phyloP scores from a whole-genome alignment of 345 rosid genomes.

The Dipteronia dyeriana region DNA sequence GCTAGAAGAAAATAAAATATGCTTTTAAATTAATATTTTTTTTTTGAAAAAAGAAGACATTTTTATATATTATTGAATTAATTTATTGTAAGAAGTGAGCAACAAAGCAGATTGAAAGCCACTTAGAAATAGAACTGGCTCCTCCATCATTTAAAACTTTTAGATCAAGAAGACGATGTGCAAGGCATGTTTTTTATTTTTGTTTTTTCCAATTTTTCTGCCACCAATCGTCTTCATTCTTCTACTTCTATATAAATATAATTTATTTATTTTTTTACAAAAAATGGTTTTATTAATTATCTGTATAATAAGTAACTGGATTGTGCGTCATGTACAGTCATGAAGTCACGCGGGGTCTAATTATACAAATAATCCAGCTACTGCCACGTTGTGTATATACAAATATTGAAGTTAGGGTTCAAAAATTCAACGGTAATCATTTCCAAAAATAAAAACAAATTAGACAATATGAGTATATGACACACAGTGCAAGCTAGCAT shows the following conservation, averaged over 20 bases:
- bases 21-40: neutral
- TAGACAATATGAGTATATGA: neutral
- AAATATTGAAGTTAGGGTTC: neutral
- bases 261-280: neutral
- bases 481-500: conserved; percentile 20
- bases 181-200: conserved; percentile 13
- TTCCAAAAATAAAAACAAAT: neutral
- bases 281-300: neutral
- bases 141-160: neutral
- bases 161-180: neutral
- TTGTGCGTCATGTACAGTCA: conserved; percentile 23
- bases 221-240: conserved; percentile 16
- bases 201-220: neutral
- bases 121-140: conserved; percentile 5
- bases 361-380: conserved; percentile 16
- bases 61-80: neutral
- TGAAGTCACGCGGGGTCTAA: conserved; percentile 18
- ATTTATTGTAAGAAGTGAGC: conserved; percentile 22
- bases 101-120: conserved; percentile 4
- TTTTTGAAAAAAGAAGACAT: neutral
- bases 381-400: neutral
- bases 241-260: no score
- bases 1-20: conserved; percentile 35
- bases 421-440: conserved; percentile 13
- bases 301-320: conserved; percentile 10